A percentile compares a stretch with the other conserved stretches of the same genome.
Conservation (phyloP, 2,329 filamentous ascomycete genomes). For the Trichoderma semiorbis region DNA sequence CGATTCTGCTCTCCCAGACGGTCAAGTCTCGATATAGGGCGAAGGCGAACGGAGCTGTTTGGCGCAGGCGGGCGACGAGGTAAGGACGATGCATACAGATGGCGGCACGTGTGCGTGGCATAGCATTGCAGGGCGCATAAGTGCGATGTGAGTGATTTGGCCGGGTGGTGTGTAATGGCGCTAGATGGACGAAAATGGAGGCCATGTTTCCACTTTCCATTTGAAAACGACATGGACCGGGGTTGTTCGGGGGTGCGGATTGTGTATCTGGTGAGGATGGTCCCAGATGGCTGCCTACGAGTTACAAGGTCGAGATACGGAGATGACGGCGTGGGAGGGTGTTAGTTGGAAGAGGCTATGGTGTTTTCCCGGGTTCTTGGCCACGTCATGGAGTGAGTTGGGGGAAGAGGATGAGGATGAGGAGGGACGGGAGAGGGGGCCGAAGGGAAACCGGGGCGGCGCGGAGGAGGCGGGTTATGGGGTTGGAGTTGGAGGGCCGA, state of each 20-base stretch:
- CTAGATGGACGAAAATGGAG: background rate
- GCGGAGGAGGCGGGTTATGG: background rate
- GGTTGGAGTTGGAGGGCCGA: background rate
- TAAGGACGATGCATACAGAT: constrained; percentile 1
- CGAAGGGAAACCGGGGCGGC: background rate
- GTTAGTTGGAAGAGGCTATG: background rate
- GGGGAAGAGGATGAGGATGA: background rate
- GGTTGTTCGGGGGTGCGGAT: background rate
- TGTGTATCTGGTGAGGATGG: background rate
- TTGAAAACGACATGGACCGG: background rate
- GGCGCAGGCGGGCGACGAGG: background rate
- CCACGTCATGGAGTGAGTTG: background rate
- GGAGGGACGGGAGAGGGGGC: background rate
- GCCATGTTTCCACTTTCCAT: background rate
- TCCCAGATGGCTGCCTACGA: background rate
- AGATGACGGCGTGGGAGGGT: background rate
- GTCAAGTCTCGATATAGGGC: background rate
- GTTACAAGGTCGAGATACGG: background rate
- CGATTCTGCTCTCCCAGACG: background rate
- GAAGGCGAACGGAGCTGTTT: background rate
- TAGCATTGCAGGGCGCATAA: constrained; percentile 21
- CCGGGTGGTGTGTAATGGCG: constrained; percentile 3
- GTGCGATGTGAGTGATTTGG: constrained; percentile 18
- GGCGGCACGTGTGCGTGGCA: constrained; percentile 24
- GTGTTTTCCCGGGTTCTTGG: background rate